These are phyloP conservation scores for Boletus eberwhitei DNA, from an alignment of 768 basidiomycete species.

Conservation along the genomic window DNA sequence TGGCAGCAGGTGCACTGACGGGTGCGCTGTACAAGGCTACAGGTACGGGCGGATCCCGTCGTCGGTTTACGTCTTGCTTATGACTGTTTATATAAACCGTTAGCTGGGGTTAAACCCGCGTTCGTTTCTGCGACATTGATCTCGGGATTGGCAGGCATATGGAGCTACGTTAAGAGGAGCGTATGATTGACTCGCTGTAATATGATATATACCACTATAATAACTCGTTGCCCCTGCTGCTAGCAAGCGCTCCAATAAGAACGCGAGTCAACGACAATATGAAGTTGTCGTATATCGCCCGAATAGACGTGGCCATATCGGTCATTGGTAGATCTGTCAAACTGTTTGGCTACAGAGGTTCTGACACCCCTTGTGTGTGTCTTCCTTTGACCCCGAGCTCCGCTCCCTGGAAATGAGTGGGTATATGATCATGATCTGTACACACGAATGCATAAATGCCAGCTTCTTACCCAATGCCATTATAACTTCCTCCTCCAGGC, in stretches of 20 bases:
- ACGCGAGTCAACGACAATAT: slow-evolving; percentile 19
- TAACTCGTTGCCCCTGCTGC: slow-evolving; percentile 26
- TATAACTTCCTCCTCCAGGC: slow-evolving; percentile 29
- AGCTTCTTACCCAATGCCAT: slow-evolving; percentile 33
- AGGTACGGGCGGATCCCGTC: slow-evolving; percentile 54
- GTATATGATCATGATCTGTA: slow-evolving; percentile 35
- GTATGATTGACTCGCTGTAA: slow-evolving; percentile 57
- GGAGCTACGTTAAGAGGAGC: slow-evolving; percentile 92
- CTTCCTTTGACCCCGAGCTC: slow-evolving; percentile 40
- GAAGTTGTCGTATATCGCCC: slow-evolving; percentile 31
- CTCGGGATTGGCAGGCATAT: slow-evolving; percentile 85
- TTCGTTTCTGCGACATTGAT: slow-evolving; percentile 85
- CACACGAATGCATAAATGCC: slow-evolving; percentile 37
- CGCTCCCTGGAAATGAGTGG: slow-evolving; percentile 40
- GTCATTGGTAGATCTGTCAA: slow-evolving; percentile 34
- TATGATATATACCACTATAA: slow-evolving; percentile 39
- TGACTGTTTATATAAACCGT: slow-evolving; percentile 32
- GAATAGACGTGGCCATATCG: slow-evolving; percentile 34
- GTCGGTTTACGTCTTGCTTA: slow-evolving; percentile 37
- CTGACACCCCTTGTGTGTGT: slow-evolving; percentile 37
- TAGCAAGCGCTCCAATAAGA: slow-evolving; percentile 31
- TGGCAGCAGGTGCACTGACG: slow-evolving; percentile 88
- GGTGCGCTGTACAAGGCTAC: slow-evolving; percentile 93
- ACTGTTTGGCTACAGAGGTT: slow-evolving; percentile 31
- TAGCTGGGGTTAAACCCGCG: slow-evolving; percentile 91